These are phyloP conservation scores for Lentinula aciculospora DNA, from an alignment of 768 basidiomycete species.

Conservation along the genomic window DNA sequence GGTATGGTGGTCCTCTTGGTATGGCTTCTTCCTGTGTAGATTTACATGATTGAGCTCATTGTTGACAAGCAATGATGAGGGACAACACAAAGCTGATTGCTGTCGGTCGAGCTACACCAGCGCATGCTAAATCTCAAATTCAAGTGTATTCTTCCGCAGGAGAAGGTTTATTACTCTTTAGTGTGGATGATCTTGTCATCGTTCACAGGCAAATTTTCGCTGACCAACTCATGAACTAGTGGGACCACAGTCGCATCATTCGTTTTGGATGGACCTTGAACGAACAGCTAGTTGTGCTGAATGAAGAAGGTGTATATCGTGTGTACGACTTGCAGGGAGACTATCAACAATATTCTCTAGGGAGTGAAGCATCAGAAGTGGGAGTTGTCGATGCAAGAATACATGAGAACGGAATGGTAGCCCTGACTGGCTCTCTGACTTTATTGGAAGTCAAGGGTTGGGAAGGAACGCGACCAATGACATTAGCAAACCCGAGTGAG, in stretches of 20 bases:
- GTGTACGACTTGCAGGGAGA: slow-evolving; percentile 84
- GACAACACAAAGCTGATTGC: slow-evolving; percentile 78
- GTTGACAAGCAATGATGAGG: slow-evolving; percentile 72
- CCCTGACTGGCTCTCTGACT: slow-evolving; percentile 67
- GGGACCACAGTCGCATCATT: slow-evolving; percentile 84
- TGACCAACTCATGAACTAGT: slow-evolving; percentile 39
- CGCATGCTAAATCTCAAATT: slow-evolving; percentile 73
- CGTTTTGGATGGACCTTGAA: slow-evolving; percentile 82
- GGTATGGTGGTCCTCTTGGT: slow-evolving; percentile 90
- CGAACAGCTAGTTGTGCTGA: slow-evolving; percentile 77
- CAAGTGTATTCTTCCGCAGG: slow-evolving; percentile 87
- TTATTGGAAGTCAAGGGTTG: slow-evolving; percentile 87
- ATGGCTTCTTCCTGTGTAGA: slow-evolving; percentile 17
- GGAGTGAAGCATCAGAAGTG: slow-evolving; percentile 72
- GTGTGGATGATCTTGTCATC: slow-evolving; percentile 48
- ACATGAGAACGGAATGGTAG: slow-evolving; percentile 84
- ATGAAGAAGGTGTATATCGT: slow-evolving; percentile 90
- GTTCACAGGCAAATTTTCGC: not conserved
- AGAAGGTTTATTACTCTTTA: slow-evolving; percentile 59
- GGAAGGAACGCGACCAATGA: slow-evolving; percentile 71
- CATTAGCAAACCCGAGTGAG: slow-evolving; percentile 71
- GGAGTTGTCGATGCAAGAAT: slow-evolving; percentile 84
- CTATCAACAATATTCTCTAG: slow-evolving; percentile 82
- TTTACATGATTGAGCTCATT: not conserved
- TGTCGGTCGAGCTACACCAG: slow-evolving; percentile 50